Base-by-base conservation (phyloP, 495 filamentous ascomycete species). In the Aspergillus baeticus region DNA sequence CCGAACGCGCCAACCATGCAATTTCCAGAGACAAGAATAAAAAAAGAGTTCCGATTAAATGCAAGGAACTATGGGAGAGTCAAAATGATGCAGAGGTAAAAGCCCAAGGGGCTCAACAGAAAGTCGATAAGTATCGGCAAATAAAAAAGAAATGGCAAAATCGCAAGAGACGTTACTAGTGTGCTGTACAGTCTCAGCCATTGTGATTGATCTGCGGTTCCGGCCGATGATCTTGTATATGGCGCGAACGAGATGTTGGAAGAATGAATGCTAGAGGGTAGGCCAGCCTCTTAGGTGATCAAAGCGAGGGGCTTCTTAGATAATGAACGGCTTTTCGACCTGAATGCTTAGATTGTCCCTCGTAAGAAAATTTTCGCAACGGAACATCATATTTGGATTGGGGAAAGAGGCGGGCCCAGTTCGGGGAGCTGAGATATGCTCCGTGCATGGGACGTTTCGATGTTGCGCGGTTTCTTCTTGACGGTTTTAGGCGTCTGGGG, bases 371-470 rank as follows among this genome's bases (percentile, higher is more conserved):
- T 54, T 36, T 29, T 13, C 6, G 17, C 39, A n/a, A 38, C 17
- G 3, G 21, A 18, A 15, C 14, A 15, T 66, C 60, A 79, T 17
- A 79, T 77, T 58, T 73, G 84, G 64, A 91, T 80, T 21, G 88
- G 88, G 14, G 87, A 90, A 41, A 91, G 74, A 23, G 89, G 89
- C 6, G 88, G 88, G 34, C 85, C 88, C n/a, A 92, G 74, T 64
- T 82, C 78, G n/a, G 80, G 79, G 29, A 80, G 69, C 47, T 77
- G 75, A 2, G 78, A 81, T 20, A 72, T 56, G 52, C 69, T 79
- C 53, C 70, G 62, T 10, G 63, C 58, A 57, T 77, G 75, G 10
- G 58, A 38, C 17, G 65, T 72, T 36, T 80, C 70, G 23, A 75
- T 72, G 18, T 76, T 73, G 47, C 66, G 67, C 0, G 73, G 74